Evolutionary conservation across 2,329 filamentous ascomycete genomes (phyloP), one percentile per base, ranked within the genome.

Genomic region (Neurospora sp.): DNA sequence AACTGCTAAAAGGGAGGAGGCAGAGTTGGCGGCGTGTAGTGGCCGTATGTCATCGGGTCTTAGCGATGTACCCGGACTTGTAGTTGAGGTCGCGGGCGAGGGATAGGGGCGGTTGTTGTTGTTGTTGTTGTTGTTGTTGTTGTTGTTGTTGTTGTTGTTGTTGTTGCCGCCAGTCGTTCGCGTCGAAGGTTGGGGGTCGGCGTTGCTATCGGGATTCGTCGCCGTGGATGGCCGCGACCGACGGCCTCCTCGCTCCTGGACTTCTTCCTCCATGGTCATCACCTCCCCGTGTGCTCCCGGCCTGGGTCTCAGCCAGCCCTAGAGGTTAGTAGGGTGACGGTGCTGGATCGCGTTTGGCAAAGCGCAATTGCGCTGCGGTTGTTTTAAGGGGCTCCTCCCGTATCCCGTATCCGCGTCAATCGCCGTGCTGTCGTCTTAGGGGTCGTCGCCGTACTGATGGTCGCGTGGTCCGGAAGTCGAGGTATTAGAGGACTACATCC

Each of bases 1-100:
- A 15, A 74, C 65, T 57, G 74, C 69, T 67, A 76, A 62, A 8
- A 62, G 23, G 23, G 52, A 62, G 15, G 52, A 36, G 17, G 52
- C 52, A 15, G 52, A 36, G 52, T 62, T 15, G 52, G 52, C 52
- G 28, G 52, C 23, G 4, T 33, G 52, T 28, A 62, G 52, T 33
- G 52, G 28, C 28, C 12, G 52, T 36, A 36, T 62, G 12, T 62
- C 52, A 62, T 62, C 52, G 6, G 52, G 52, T 62, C 52, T 62
- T 62, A 62, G 15, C 28, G 28, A 62, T 62, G 52, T 17, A 62
- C 52, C 52, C 12, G 52, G 52, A 62, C 52, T 36, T 6, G 52
- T 36, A 36, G 23, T 62, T 33, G 52, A 62, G 52, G 52, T 62
- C 23, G 52, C 52, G 28, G 52, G 52, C 28, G 52, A 62, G 23